Conservation (phyloP, 1,139 yeast genomes). For the Yamadazyma blattariae region DNA sequence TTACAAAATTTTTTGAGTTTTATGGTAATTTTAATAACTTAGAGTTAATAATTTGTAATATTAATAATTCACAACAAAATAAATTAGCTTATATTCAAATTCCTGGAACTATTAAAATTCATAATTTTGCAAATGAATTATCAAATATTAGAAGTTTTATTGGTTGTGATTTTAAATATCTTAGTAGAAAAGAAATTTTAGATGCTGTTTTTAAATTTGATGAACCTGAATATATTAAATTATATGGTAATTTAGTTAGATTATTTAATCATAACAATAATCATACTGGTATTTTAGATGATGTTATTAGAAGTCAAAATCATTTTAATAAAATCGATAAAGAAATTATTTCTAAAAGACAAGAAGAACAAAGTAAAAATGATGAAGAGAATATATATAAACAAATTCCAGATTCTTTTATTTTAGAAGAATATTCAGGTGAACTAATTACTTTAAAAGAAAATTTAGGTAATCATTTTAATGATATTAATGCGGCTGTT, state of each 20-base stretch:
- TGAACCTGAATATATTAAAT: background rate
- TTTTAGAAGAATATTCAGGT: constrained; percentile 30
- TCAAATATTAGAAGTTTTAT: constrained; percentile 18
- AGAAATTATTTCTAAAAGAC: too few relatives aligned
- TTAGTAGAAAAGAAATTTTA: background rate
- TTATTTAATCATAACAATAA: constrained; percentile 29
- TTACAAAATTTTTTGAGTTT: background rate
- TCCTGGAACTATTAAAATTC: constrained; percentile 36
- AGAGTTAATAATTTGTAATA: background rate
- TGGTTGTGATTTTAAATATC: constrained; percentile 13
- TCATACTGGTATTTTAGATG: constrained; percentile 32
- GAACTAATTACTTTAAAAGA: constrained; percentile 30
- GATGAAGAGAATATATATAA: too few relatives aligned
- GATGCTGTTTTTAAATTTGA: background rate
- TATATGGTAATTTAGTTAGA: constrained; percentile 12
- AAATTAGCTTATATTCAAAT: constrained; percentile 26
- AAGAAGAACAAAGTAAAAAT: too few relatives aligned
- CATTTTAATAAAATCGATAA: constrained; percentile 25
- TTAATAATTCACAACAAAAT: background rate
- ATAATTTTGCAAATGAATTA: constrained; percentile 33
- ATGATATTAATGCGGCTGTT: constrained; percentile 4
- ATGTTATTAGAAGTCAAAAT: constrained; percentile 24
- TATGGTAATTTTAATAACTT: background rate
- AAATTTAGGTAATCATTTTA: constrained; percentile 15
- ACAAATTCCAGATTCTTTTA: constrained; percentile 38